A percentile compares a stretch with the other conserved stretches of the same genome.
These are phyloP conservation scores for Apiotrichum montevideense DNA, from an alignment of 1,284 basidiomycete genomes.

Conservation along the genomic window DNA sequence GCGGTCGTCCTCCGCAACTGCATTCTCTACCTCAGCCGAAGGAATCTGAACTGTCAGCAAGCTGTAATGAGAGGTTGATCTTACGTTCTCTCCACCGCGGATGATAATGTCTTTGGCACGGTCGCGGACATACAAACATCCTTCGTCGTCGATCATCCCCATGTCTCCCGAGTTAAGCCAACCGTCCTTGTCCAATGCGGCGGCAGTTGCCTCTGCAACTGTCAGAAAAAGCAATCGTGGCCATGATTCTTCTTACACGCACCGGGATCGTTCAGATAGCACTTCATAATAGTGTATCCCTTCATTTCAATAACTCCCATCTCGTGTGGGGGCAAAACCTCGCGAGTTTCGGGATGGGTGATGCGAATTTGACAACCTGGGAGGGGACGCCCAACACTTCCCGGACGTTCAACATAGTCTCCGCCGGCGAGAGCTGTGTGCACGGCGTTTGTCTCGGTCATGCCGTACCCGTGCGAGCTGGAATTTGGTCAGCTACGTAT, in stretches of 20 bases:
- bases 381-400: conserved; percentile 26
- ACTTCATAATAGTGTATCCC: conserved; percentile 43
- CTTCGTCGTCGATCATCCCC: conserved; percentile 32
- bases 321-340: conserved; percentile 16
- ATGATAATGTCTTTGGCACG: conserved; percentile 39
- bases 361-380: conserved; percentile 34
- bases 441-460: conserved; percentile 43
- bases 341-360: conserved; percentile 27
- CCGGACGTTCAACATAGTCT: conserved; percentile 27
- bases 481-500: not conserved
- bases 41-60: conserved; percentile 26
- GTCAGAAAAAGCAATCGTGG: not conserved
- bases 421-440: conserved; percentile 30
- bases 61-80: too few relatives aligned
- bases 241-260: not conserved
- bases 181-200: conserved; percentile 31
- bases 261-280: conserved; percentile 7
- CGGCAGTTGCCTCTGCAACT: conserved; percentile 22
- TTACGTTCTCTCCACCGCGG: conserved; percentile 40
- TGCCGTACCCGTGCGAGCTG: conserved; percentile 33
- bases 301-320: conserved; percentile 29
- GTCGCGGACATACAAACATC: conserved; percentile 37
- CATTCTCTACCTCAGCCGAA: conserved; percentile 39
- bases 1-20: conserved; percentile 27
- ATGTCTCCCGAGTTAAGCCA: conserved; percentile 44